Conservation (phyloP, 2,329 filamentous ascomycete genomes). For the Coniochaeta pulveracea region DNA sequence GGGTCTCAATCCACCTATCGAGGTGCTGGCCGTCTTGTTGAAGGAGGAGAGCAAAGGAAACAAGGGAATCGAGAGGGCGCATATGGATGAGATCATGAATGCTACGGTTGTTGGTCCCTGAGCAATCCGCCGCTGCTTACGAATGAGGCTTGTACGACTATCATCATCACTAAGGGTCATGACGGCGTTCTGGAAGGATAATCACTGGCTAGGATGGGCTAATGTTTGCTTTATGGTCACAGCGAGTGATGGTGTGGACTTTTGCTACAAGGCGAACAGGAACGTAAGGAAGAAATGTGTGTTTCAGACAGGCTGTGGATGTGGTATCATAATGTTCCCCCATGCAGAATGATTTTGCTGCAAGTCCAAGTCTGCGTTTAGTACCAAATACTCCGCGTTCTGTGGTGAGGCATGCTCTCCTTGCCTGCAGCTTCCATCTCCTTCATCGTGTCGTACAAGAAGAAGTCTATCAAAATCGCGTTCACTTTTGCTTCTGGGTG, state of each 20-base stretch:
- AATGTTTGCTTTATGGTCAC: no score
- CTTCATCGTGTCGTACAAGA: conserved; percentile 91
- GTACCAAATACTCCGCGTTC: conserved; percentile 93
- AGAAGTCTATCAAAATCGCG: conserved; percentile 92
- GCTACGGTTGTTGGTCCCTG: conserved; percentile 27
- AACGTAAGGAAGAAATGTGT: no score
- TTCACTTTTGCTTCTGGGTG: conserved; percentile 68
- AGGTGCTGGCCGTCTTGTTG: conserved; percentile 77
- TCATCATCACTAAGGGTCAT: no score
- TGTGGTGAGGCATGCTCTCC: conserved; percentile 67
- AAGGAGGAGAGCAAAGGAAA: conserved; percentile 53
- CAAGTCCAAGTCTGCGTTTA: conserved; percentile 32
- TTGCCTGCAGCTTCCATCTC: conserved; percentile 56
- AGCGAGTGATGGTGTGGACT: no score
- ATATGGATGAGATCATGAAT: conserved; percentile 59
- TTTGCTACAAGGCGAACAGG: no score
- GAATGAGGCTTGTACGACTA: no score
- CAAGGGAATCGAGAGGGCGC: conserved; percentile 49
- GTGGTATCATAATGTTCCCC: conserved; percentile 3
- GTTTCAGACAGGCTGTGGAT: conserved; percentile 3
- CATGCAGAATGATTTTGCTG: conserved; percentile 1
- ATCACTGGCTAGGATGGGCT: no score
- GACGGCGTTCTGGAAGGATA: no score
- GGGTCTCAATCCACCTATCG: conserved; percentile 78
- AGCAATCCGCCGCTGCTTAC: no score